Base-by-base conservation (phyloP, 192 early-diverging fungal genomes). In the Coemansia biformis region DNA sequence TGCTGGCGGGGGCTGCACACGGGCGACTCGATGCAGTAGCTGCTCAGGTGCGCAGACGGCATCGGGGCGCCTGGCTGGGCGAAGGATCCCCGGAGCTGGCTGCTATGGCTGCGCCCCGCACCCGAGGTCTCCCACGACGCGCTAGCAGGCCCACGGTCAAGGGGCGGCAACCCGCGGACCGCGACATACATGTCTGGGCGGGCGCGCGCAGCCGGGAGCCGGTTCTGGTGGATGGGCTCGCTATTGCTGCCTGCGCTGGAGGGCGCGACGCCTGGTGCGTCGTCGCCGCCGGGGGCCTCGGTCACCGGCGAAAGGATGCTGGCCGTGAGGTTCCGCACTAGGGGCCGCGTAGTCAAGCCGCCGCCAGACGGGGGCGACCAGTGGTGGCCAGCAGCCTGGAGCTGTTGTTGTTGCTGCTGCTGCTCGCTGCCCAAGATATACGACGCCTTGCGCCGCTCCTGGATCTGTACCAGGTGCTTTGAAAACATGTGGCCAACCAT, bases 401-500 rank as follows among this genome's bases (percentile, higher is more conserved):
- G 26, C 26, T 7, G 26, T 28, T 28, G 26, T 43, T 5, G 29
- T 9, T 30, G 55, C 13, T 46, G 39, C 17, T 43, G 56, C 11
- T 51, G 46, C 16, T 43, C 53, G 18, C 43, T 36, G 23, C 46
- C 59, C 26, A 48, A 37, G 11, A 59, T 50, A n/a, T 73, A 61
- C 6, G 69, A 73, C 0, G 59, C 49, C 46, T 61, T 73, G 49
- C 69, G 50, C 0, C 69, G 69, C 38, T 73, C 57, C 32, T 68
- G 73, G 4, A 76, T 55, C 41, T 53, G 59, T 24, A 64, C 73
- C 46, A 76, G 35, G 26, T 76, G 71, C 39, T 68, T 66, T 7
- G 65, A 68, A 47, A 75, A 68, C 48, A 69, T 30, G 3, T 62
- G 65, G 2, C 65, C 73, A 9, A 76, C 65, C 66, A 65, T 60